Percentiles rank a stretch among this genome's conserved stretches.
Conservation (phyloP, 2,329 filamentous ascomycete species). For the Talaromyces marneffei region DNA sequence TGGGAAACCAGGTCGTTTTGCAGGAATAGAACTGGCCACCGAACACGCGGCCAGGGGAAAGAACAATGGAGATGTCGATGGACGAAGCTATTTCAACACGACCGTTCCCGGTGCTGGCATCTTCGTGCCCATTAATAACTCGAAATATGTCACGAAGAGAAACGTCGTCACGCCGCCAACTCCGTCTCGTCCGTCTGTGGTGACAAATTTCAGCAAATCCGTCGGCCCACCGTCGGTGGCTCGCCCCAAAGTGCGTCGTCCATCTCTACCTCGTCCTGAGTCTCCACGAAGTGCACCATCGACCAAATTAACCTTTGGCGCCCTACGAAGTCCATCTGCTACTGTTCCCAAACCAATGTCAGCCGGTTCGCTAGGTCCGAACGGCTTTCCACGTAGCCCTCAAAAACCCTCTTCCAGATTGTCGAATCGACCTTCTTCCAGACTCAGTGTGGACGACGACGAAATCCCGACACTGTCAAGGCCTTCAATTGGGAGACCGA, state of each 20-base stretch:
- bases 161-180: conserved; percentile 62
- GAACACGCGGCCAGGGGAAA: conserved; percentile 82
- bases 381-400: conserved; percentile 38
- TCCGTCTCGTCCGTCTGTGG: conserved; percentile 58
- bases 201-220: conserved; percentile 83
- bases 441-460: conserved; percentile 36
- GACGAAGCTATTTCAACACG: conserved; percentile 75
- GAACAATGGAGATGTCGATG: conserved; percentile 93
- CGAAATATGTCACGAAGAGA: conserved; percentile 58
- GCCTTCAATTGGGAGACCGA: conserved; percentile 10
- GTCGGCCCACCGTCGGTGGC: conserved; percentile 66
- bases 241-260: conserved; percentile 60
- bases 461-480: conserved; percentile 20
- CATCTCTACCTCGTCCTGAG: conserved; percentile 79
- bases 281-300: conserved; percentile 64
- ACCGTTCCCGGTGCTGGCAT: conserved; percentile 76
- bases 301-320: conserved; percentile 49
- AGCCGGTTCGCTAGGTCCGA: not conserved
- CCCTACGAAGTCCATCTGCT: conserved; percentile 53
- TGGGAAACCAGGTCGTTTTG: conserved; percentile 87
- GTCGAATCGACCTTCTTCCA: conserved; percentile 36
- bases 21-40: conserved; percentile 78
- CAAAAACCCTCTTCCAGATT: conserved; percentile 34
- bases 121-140: conserved; percentile 82
- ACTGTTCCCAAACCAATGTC: conserved; percentile 9